Conservation (phyloP, 179 eudicot species). For the Silene vulgaris region DNA sequence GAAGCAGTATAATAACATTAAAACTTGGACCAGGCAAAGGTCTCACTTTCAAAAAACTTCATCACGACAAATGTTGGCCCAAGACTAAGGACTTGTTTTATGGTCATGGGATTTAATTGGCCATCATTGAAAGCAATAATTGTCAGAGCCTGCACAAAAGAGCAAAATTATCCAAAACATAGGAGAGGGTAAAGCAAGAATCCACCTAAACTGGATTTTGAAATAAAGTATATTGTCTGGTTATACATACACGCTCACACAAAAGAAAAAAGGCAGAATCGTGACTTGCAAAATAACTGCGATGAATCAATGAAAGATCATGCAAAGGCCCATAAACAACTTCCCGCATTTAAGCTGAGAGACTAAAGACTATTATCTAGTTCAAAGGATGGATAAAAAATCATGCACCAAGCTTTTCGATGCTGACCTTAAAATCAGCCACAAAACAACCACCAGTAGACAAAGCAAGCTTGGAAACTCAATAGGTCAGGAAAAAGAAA, state of each 20-base stretch:
- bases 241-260: not conserved
- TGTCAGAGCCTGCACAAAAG: conserved; percentile 56
- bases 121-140: conserved; percentile 71
- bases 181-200: not conserved
- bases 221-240: not conserved
- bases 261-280: not conserved
- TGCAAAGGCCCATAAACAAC: not conserved
- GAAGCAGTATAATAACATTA: not conserved
- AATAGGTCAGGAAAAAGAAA: not conserved
- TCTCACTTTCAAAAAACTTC: conserved; percentile 82
- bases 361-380: not conserved
- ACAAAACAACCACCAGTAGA: not conserved
- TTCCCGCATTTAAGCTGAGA: not conserved
- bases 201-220: conserved; percentile 12
- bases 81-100: conserved; percentile 78
- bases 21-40: conserved; percentile 10
- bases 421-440: not conserved
- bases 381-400: too few relatives aligned
- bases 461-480: not conserved
- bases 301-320: not conserved
- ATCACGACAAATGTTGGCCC: conserved; percentile 93
- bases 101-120: conserved; percentile 39
- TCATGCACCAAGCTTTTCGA: not conserved
- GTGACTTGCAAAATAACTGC: not conserved
- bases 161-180: conserved; percentile 12